Evolutionary conservation across 257 asterid species (phyloP).

Genomic region (Fraxinus americana): DNA sequence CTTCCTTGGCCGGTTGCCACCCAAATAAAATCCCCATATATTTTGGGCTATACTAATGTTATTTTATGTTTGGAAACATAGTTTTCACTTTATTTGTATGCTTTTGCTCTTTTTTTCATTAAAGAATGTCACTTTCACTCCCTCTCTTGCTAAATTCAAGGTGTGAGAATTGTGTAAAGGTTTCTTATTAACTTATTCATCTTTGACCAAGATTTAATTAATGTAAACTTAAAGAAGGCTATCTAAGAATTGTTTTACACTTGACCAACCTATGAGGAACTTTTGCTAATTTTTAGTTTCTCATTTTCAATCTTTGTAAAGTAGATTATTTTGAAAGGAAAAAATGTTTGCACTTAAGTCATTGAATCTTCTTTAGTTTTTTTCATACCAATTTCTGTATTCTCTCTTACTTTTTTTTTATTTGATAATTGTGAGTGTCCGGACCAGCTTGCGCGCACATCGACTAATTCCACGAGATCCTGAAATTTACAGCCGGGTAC

Average conservation of each 20-base stretch:
- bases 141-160: neutral
- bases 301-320: neutral
- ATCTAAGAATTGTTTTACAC: neutral
- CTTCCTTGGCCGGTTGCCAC: slow-evolving; percentile 33
- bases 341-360: neutral
- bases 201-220: neutral
- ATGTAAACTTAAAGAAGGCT: neutral
- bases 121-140: neutral
- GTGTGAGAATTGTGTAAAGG: neutral
- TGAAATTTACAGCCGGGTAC: too few species aligned
- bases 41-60: slow-evolving; percentile 22
- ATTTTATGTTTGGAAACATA: slow-evolving; percentile 19
- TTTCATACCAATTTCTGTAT: neutral
- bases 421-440: too few species aligned
- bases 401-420: too few species aligned
- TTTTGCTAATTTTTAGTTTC: neutral
- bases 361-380: neutral
- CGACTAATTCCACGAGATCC: too few species aligned
- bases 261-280: neutral
- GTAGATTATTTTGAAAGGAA: neutral
- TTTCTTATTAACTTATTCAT: neutral
- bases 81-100: neutral
- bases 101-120: neutral
- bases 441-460: too few species aligned
- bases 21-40: slow-evolving; percentile 33